Base-by-base conservation (phyloP, 306 rosid species). In the Alnus rubra region DNA sequence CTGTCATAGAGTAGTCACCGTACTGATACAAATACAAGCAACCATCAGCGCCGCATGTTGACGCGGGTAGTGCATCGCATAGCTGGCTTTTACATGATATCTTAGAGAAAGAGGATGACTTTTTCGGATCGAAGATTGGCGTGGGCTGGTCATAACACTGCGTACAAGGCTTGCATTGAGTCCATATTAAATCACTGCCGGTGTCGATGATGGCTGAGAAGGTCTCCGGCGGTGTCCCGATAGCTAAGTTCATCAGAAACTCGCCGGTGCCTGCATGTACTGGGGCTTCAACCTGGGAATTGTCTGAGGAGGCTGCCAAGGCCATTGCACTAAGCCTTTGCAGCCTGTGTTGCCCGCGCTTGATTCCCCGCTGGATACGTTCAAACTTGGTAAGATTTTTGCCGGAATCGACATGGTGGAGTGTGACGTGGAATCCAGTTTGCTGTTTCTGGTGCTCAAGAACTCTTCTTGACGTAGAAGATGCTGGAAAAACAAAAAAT, bases 141-240 rank as follows among this genome's bases (percentile, higher is more conserved):
- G 95, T 87, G 0, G 94, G 81, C 74, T 94, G 98, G 4, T 82
- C 60, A 28, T 86, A 94, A 60, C 98, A 94, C 6, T 85, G 62
- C 9, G 81, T 51, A 52, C 98, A 94, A 6, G 98, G 98, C 76
- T 79, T 62, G 82, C 97, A 94, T 47, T 94, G 97, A 13, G 97
- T 94, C 98, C 98, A 94, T 0, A 92, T 85, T 4, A 94, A 88
- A 47, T 94, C 98, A 19, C 98, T 94, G 6, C 98, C 98, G 0
- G 98, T 92, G 78, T 94, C 98, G 69, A 94, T 62, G 9, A 94
- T 90, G 0, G 93, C 97, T 1, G 93, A 85, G 81, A 85, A 92
- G 18, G 82, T 15, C 53, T 14, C 23, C 0, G 97, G 88, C 9
- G 98, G 98, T 0, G 92, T 83, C 4, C 98, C 98, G 3, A 94